Percentiles rank a stretch among this genome's conserved stretches.
Conservation (phyloP, 805 yeast species). For the Nakazawaea sp. region DNA sequence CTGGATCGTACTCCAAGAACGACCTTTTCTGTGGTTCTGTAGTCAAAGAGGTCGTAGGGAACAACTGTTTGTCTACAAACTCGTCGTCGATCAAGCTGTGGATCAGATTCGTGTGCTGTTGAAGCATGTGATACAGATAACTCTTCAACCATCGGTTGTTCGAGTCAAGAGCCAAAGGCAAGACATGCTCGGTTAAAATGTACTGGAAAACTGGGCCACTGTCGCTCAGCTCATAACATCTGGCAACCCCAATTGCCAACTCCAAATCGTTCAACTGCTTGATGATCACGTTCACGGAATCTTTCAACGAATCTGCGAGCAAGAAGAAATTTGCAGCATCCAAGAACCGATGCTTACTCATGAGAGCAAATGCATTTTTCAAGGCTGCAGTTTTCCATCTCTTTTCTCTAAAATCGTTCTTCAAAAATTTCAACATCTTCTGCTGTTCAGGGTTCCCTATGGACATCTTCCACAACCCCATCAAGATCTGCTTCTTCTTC, state of each 20-base stretch:
- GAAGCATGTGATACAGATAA: slow-evolving; percentile 44
- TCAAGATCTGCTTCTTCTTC: slow-evolving; percentile 64
- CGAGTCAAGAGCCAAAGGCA: slow-evolving; percentile 49
- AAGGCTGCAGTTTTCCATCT: slow-evolving; percentile 87
- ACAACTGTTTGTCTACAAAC: slow-evolving; percentile 14
- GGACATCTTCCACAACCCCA: slow-evolving; percentile 80
- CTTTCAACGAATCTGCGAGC: slow-evolving; percentile 67
- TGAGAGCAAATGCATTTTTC: slow-evolving; percentile 85
- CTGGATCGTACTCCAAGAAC: slow-evolving; percentile 75
- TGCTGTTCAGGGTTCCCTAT: slow-evolving; percentile 72
- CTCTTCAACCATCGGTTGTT: slow-evolving; percentile 79
- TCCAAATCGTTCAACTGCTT: slow-evolving; percentile 61
- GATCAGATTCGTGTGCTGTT: slow-evolving; percentile 7
- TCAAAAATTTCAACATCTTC: slow-evolving; percentile 72
- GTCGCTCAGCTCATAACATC: slow-evolving; percentile 61
- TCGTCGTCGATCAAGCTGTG: slow-evolving; percentile 9
- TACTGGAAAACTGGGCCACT: slow-evolving; percentile 44
- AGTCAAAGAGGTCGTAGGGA: slow-evolving; percentile 22
- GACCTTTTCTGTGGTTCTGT: slow-evolving; percentile 23
- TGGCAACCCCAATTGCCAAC: slow-evolving; percentile 74
- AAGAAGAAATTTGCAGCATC: slow-evolving; percentile 90
- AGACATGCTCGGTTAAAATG: slow-evolving; percentile 40
- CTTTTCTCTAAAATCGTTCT: slow-evolving; percentile 64
- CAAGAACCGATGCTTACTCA: slow-evolving; percentile 79
- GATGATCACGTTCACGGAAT: slow-evolving; percentile 69